A percentile compares a stretch with the other conserved stretches of the same genome.
These are phyloP conservation scores for Paecilomyces dactylethromorphus DNA, from an alignment of 2,329 filamentous ascomycete genomes.

Conservation along the genomic window DNA sequence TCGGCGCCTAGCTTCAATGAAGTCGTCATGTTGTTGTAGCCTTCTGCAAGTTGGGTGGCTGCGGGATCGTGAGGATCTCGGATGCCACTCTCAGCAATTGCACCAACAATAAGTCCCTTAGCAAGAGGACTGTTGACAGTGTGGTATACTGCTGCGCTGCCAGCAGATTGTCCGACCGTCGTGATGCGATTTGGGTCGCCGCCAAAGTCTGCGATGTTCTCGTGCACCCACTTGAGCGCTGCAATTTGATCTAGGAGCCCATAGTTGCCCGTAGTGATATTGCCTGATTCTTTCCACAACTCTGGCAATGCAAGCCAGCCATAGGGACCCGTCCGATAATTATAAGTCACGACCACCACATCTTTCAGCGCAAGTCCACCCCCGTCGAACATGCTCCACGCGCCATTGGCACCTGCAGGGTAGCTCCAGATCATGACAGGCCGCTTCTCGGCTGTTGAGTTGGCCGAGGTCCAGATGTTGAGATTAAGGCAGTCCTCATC, in stretches of 20 bases:
- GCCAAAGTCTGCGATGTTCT: constrained; percentile 16
- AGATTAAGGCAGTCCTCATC: background rate
- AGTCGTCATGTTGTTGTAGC: constrained; percentile 15
- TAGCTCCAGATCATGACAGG: constrained; percentile 1
- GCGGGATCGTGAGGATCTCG: constrained; percentile 22
- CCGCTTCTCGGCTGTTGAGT: background rate
- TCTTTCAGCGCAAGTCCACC: constrained; percentile 2
- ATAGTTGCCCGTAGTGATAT: constrained; percentile 22
- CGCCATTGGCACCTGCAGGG: background rate
- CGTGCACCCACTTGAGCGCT: constrained; percentile 15
- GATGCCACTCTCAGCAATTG: constrained; percentile 27
- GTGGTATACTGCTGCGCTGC: constrained; percentile 19
- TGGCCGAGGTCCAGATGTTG: background rate
- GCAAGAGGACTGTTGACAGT: constrained; percentile 19
- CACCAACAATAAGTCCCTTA: constrained; percentile 16
- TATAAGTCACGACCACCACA: constrained; percentile 14
- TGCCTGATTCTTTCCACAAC: constrained; percentile 13
- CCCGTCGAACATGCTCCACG: background rate
- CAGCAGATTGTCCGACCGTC: constrained; percentile 23
- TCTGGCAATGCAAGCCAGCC: constrained; percentile 20
- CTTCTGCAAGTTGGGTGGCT: constrained; percentile 18
- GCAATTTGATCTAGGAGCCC: constrained; percentile 19
- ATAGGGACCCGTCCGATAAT: constrained; percentile 19
- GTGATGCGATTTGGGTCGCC: constrained; percentile 15
- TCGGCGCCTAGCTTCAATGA: constrained; percentile 15